Percentiles rank a stretch among this genome's conserved stretches.
Conservation (phyloP, 2,329 filamentous ascomycete species). For the Pseudocercospora cruenta region DNA sequence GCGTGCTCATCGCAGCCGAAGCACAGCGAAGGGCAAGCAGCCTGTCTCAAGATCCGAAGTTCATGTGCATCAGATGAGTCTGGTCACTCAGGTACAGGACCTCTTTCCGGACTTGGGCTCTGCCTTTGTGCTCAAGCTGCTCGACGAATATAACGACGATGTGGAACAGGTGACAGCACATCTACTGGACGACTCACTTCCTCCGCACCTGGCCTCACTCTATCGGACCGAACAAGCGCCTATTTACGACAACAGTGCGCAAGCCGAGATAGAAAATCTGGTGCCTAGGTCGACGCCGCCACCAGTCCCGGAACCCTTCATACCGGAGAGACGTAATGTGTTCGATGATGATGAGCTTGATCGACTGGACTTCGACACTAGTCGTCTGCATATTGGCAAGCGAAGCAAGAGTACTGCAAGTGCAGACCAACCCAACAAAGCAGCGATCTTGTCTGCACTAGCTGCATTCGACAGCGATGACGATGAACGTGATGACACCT, state of each 20-base stretch:
- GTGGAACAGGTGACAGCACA: constrained; percentile 80
- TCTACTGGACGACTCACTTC: constrained; percentile 76
- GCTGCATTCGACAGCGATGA: constrained; percentile 91
- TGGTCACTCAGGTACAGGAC: constrained; percentile 89
- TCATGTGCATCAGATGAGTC: constrained; percentile 79
- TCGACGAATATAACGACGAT: constrained; percentile 78
- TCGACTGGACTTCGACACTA: constrained; percentile 66
- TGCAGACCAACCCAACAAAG: constrained; percentile 77
- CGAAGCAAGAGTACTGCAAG: constrained; percentile 49
- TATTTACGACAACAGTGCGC: constrained; percentile 34
- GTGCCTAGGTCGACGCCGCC: constrained; percentile 62
- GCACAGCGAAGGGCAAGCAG: constrained; percentile 66
- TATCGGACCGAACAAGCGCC: constrained; percentile 69
- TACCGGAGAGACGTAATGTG: constrained; percentile 69
- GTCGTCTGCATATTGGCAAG: constrained; percentile 79
- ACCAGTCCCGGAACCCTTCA: constrained; percentile 36
- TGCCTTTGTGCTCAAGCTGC: constrained; percentile 75
- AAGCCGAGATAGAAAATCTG: constrained; percentile 45
- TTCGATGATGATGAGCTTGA: constrained; percentile 83
- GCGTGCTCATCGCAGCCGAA: constrained; percentile 63
- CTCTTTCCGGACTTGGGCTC: constrained; percentile 86
- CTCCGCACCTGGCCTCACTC: constrained; percentile 64
- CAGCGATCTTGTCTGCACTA: constrained; percentile 83
- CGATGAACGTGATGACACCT: constrained; percentile 95
- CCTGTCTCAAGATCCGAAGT: constrained; percentile 52